phyloP scores from a whole-genome alignment of 192 early-diverging fungal genomes.

The Coemansia sp. region DNA sequence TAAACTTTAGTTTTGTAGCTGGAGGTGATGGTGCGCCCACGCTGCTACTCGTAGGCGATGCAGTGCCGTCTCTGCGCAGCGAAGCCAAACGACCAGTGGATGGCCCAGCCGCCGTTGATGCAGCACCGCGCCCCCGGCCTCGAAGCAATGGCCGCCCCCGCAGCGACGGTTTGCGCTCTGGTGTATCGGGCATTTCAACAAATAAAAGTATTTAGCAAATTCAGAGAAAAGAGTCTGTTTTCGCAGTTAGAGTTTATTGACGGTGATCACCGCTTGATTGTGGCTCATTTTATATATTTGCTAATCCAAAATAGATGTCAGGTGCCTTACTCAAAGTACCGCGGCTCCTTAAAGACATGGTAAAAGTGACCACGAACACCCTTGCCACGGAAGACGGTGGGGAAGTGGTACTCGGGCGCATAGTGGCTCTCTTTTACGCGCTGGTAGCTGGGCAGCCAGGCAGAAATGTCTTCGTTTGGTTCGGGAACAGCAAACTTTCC shows the following conservation, averaged over 20 bases:
- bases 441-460: slow-evolving; percentile 59
- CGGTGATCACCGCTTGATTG: too few species aligned
- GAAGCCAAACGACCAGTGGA: neutral
- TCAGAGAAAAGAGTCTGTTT: too few species aligned
- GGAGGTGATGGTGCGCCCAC: neutral
- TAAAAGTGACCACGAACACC: slow-evolving; percentile 73
- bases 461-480: slow-evolving; percentile 23
- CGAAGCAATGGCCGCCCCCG: neutral
- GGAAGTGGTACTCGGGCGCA: slow-evolving; percentile 60
- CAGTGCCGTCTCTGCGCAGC: neutral
- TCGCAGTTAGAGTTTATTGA: too few species aligned
- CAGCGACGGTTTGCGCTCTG: neutral
- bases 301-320: too few species aligned
- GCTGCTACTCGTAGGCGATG: neutral
- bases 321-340: slow-evolving; percentile 58
- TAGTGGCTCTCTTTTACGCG: slow-evolving; percentile 61
- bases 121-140: neutral
- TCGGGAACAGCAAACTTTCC: slow-evolving; percentile 68
- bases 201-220: neutral
- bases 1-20: slow-evolving; percentile 20
- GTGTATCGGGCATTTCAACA: neutral
- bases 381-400: slow-evolving; percentile 63
- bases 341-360: slow-evolving; percentile 77
- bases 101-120: neutral
- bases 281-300: too few species aligned